These are phyloP conservation scores for Cladophialophora exuberans DNA, from an alignment of 2,329 filamentous ascomycete genomes.

Conservation along the genomic window DNA sequence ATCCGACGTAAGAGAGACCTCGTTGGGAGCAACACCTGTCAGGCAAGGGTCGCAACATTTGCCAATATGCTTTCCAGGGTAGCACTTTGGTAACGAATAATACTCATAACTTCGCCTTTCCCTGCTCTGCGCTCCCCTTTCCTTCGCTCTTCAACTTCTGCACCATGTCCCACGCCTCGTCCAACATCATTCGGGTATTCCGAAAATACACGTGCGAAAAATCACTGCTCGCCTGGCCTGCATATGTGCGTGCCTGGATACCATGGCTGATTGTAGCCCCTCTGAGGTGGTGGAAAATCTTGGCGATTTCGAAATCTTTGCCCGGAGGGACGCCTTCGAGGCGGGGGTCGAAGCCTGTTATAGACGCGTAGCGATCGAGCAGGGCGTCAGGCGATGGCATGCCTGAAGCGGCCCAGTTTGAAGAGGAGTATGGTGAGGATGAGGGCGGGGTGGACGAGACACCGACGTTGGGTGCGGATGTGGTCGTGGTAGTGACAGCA, in stretches of 20 bases:
- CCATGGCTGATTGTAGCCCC: constrained; percentile 27
- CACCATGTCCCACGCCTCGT: constrained; percentile 17
- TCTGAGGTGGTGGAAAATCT: constrained; percentile 24
- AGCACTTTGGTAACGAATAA: too few species aligned
- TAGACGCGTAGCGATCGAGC: constrained; percentile 18
- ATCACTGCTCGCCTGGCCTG: constrained; percentile 28
- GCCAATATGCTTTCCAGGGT: too few species aligned
- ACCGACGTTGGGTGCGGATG: constrained; percentile 3
- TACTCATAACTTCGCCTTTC: constrained; percentile 23
- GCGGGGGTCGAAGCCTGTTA: constrained; percentile 22
- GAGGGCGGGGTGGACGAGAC: constrained; percentile 1
- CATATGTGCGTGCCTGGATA: constrained; percentile 27
- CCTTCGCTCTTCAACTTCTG: constrained; percentile 3
- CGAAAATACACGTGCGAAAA: constrained; percentile 24
- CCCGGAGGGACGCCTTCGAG: constrained; percentile 14
- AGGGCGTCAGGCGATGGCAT: constrained; percentile 24
- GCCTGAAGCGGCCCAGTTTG: constrained; percentile 17
- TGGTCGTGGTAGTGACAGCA: background rate
- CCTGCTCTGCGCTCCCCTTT: too few species aligned
- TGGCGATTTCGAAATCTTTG: constrained; percentile 25
- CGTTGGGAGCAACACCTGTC: too few species aligned
- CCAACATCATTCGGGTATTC: constrained; percentile 23
- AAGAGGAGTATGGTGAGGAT: constrained; percentile 12
- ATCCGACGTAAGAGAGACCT: too few species aligned
- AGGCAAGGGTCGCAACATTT: too few species aligned